A percentile compares a stretch with the other conserved stretches of the same genome.
Evolutionary conservation across 768 basidiomycete species (phyloP).

Genomic region (Crassisporium funariophilum): DNA sequence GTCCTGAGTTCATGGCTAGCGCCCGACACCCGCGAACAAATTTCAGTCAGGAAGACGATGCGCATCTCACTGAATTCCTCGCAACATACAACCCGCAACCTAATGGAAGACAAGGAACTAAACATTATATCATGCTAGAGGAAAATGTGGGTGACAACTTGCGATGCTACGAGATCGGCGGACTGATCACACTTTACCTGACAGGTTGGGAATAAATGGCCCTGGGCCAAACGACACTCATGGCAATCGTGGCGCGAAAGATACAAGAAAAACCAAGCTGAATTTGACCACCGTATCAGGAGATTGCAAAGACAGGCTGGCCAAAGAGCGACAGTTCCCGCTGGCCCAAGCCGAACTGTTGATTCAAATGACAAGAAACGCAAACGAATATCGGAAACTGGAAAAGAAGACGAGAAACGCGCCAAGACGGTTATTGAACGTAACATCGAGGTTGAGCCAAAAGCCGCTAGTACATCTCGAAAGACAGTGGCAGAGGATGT

Average conservation of each 20-base stretch:
- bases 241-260: constrained; percentile 67
- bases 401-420: not conserved
- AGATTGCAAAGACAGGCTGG: constrained; percentile 35
- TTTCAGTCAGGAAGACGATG: constrained; percentile 20
- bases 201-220: constrained; percentile 38
- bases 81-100: constrained; percentile 46
- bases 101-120: constrained; percentile 47
- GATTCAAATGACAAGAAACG: not conserved
- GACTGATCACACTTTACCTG: not conserved
- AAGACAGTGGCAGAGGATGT: constrained; percentile 1
- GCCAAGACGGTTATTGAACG: too few species aligned
- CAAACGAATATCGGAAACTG: not conserved
- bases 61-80: constrained; percentile 29
- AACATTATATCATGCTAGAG: constrained; percentile 43
- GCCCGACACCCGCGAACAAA: too few species aligned
- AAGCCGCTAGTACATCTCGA: not conserved
- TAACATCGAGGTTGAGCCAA: too few species aligned
- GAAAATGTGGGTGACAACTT: constrained; percentile 42
- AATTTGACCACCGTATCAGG: constrained; percentile 46
- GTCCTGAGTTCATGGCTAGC: too few species aligned
- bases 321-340: not conserved
- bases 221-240: constrained; percentile 53
- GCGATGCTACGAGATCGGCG: not conserved
- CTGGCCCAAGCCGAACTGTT: not conserved
- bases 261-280: constrained; percentile 47